phyloP scores from a whole-genome alignment of 768 basidiomycete genomes.

The Lactarius vividus region DNA sequence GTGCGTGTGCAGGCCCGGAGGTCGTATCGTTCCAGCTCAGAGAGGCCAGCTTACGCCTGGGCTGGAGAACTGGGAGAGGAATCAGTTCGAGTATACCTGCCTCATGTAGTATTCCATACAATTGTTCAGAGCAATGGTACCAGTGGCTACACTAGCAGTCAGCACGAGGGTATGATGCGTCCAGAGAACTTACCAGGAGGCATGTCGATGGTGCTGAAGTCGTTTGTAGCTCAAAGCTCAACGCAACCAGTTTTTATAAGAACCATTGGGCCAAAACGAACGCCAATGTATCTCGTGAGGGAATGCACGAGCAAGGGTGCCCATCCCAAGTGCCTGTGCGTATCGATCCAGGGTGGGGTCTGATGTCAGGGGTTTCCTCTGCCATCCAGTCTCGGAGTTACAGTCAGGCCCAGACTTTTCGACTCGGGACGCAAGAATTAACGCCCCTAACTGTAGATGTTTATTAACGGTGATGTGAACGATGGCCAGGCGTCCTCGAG shows the following conservation, averaged over 20 bases:
- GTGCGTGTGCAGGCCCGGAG: constrained; percentile 43
- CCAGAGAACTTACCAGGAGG: constrained; percentile 16
- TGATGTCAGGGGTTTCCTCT: constrained; percentile 11
- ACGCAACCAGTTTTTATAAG: constrained; percentile 19
- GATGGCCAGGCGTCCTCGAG: constrained; percentile 4
- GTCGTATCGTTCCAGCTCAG: constrained; percentile 43
- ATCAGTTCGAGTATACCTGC: constrained; percentile 6
- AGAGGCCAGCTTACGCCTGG: constrained; percentile 31
- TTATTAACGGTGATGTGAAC: constrained; percentile 19
- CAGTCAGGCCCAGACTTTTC: constrained; percentile 7
- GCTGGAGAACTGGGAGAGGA: constrained; percentile 39
- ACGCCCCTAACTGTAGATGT: constrained; percentile 22
- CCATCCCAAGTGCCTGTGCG: background rate
- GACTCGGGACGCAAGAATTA: constrained; percentile 6
- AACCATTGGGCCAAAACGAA: background rate
- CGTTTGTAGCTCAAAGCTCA: constrained; percentile 1
- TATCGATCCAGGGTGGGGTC: constrained; percentile 16
- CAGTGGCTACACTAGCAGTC: constrained; percentile 20
- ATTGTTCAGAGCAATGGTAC: constrained; percentile 28
- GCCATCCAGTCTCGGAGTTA: constrained; percentile 8
- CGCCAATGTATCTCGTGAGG: background rate
- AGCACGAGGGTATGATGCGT: constrained; percentile 1
- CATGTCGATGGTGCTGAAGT: constrained; percentile 13
- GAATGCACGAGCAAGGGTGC: constrained; percentile 12
- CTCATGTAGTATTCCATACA: constrained; percentile 12